Conservation (phyloP, 257 asterid genomes). For the Fraxinus anomala region DNA sequence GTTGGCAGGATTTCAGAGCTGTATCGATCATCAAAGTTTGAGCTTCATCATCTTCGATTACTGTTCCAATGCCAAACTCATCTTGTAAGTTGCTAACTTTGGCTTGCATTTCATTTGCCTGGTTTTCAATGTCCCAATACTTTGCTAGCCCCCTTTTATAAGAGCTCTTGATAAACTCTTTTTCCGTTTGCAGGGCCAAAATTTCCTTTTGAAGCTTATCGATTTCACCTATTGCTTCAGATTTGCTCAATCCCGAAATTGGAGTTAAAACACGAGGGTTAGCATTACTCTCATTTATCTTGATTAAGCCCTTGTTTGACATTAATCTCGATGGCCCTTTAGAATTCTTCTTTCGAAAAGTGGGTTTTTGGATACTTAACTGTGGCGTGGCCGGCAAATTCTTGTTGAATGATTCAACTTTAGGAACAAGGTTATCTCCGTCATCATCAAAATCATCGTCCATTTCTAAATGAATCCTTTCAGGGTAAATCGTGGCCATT, state of each 20-base stretch:
- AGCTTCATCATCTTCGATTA: constrained; percentile 52
- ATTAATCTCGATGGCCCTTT: constrained; percentile 45
- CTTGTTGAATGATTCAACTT: constrained; percentile 12
- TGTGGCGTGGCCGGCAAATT: constrained; percentile 37
- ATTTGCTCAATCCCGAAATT: constrained; percentile 37
- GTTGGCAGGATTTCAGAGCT: constrained; percentile 51
- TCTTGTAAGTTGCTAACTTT: constrained; percentile 48
- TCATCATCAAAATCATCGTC: constrained; percentile 39
- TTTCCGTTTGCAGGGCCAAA: constrained; percentile 48
- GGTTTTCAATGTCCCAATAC: constrained; percentile 47
- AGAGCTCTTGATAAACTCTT: constrained; percentile 45
- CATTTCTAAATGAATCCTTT: constrained; percentile 39
- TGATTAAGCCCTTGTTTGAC: constrained; percentile 42
- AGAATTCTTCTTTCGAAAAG: constrained; percentile 16
- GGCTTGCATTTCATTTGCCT: constrained; percentile 41
- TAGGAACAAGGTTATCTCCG: constrained; percentile 14
- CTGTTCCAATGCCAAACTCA: constrained; percentile 48
- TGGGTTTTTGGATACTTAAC: constrained; percentile 31
- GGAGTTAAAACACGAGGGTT: constrained; percentile 18
- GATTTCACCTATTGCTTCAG: constrained; percentile 43
- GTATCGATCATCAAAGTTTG: constrained; percentile 44
- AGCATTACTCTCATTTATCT: constrained; percentile 24
- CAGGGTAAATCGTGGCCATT: constrained; percentile 51
- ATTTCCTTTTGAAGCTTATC: constrained; percentile 50
- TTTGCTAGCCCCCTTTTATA: constrained; percentile 40